Base-by-base conservation (phyloP, 441 rosid genomes). In the Daphne laureola region DNA sequence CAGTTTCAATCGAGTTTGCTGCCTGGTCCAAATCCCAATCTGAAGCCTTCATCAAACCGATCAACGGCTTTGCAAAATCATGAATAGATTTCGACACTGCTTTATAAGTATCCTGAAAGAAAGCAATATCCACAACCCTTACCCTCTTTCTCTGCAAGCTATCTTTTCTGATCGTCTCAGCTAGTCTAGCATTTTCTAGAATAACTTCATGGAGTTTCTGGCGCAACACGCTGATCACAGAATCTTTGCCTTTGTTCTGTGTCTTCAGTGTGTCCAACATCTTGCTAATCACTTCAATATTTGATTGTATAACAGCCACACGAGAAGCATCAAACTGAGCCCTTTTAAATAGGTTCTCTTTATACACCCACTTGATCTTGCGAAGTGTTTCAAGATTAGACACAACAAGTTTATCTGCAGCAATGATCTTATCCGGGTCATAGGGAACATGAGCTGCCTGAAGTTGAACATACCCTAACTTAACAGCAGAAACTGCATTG, bases 401-500 rank as follows among this genome's bases (percentile, higher is more conserved):
- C 25, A 79, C 79, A 9, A 85, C 69, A 41, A 70, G 68, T 48
- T 67, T 70, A 58, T 88, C 82, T 4, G 90, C 83, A 23, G 78
- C 70, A 17, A 65, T 54, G 56, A 88, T 83, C 70, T 80, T 81
- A 16, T 70, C 73, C 0, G 82, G 81, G 59, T 78, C 69, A 55
- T 82, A 78, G 46, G 93, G 96, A 45, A 78, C 35, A 65, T 82
- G 93, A 49, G 88, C 86, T 63, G 60, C 70, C 64, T 84, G 93
- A 61, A 87, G 76, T 70, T 76, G 76, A 44, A 77, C 65, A 63
- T 84, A 84, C 1, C 84, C 81, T 2, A 72, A 55, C 53, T 81
- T 83, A 55, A 86, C 52, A 5, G 65, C 55, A 2, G 86, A 71
- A 67, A 83, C 65, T 12, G 58, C 43, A 44, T 70, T 79, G 55